Conservation (phyloP, 192 early-diverging fungal genomes). For the Neocallimastix lanati region DNA sequence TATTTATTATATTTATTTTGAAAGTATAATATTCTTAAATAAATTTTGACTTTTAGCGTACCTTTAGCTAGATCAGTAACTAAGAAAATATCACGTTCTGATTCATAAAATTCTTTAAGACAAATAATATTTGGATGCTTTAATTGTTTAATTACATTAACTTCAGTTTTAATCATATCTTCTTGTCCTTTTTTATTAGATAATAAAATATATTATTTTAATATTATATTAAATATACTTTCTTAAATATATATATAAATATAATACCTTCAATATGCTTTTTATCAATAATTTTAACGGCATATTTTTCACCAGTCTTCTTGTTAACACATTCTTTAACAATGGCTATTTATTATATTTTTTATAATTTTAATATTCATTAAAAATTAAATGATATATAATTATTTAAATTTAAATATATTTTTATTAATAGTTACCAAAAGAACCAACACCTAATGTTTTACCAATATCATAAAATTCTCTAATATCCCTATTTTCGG, state of each 20-base stretch:
- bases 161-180: slow-evolving; percentile 24
- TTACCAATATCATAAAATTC: neutral
- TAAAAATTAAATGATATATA: too few species aligned
- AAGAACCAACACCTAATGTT: neutral
- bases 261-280: slow-evolving; percentile 43
- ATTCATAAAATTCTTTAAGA: neutral
- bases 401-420: too few species aligned
- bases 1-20: too few species aligned
- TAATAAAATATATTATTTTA: neutral
- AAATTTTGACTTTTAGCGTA: neutral
- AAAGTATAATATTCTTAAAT: too few species aligned
- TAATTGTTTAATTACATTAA: neutral
- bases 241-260: too few species aligned
- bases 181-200: slow-evolving; percentile 22
- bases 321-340: slow-evolving; percentile 48
- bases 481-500: neutral
- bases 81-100: neutral
- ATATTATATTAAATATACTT: too few species aligned
- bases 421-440: too few species aligned
- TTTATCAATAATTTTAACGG: slow-evolving; percentile 59
- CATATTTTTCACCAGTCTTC: slow-evolving; percentile 32
- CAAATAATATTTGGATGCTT: neutral
- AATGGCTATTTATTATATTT: slow-evolving; percentile 35
- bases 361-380: too few species aligned
- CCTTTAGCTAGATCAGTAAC: slow-evolving; percentile 22